These are phyloP conservation scores for Coix lacrymajobi DNA, from an alignment of 176 grass and related monocot genomes.

Conservation along the genomic window DNA sequence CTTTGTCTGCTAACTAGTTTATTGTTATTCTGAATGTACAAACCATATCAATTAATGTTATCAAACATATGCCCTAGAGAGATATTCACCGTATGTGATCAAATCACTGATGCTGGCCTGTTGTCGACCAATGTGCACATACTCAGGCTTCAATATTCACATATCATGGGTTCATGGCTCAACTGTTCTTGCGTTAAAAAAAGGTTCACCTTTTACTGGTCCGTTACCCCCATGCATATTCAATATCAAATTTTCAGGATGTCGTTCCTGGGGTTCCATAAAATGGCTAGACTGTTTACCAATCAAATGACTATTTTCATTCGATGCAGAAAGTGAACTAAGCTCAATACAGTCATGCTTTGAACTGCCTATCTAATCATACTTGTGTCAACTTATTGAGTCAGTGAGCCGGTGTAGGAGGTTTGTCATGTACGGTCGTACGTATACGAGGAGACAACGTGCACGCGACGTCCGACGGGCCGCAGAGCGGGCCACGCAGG, in stretches of 20 bases:
- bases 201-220: not conserved
- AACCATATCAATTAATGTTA: not conserved
- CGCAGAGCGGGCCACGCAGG: no score
- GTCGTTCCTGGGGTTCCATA: not conserved
- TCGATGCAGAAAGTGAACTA: not conserved
- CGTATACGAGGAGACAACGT: no score
- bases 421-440: no score
- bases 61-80: not conserved
- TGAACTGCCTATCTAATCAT: not conserved
- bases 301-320: not conserved
- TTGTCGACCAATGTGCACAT: not conserved
- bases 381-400: not conserved
- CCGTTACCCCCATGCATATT: not conserved
- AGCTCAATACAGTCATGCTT: not conserved
- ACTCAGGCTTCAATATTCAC: not conserved
- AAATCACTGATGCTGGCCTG: not conserved
- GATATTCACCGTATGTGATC: not conserved
- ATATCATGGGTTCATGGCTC: not conserved
- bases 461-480: no score
- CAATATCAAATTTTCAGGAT: not conserved
- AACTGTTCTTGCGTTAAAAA: not conserved
- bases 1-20: conserved; percentile 4
- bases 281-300: not conserved
- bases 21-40: not conserved
- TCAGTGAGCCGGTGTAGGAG: not conserved